Conservation (phyloP, 495 filamentous ascomycete species). For the Penicilliopsis zonata region DNA sequence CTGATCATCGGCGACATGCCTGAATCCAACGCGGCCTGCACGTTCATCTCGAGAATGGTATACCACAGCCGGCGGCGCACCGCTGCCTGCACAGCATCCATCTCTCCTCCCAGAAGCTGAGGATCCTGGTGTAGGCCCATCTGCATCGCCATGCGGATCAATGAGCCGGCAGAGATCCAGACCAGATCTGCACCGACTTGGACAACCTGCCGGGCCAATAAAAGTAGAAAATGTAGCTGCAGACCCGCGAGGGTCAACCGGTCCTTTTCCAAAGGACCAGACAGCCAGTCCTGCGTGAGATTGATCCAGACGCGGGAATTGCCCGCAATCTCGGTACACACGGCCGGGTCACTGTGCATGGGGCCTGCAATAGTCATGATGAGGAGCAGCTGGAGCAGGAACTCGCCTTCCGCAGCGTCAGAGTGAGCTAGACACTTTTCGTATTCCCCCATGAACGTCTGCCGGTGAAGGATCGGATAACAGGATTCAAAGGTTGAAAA, state of each 20-base stretch:
- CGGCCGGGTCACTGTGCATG: slow-evolving; percentile 13
- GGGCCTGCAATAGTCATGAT: slow-evolving; percentile 29
- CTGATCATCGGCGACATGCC: slow-evolving; percentile 40
- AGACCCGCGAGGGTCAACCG: slow-evolving; percentile 28
- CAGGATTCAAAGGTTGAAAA: slow-evolving; percentile 35
- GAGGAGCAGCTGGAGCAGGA: slow-evolving; percentile 31
- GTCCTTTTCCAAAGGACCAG: slow-evolving; percentile 36
- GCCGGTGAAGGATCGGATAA: slow-evolving; percentile 34
- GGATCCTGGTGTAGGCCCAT: slow-evolving; percentile 47
- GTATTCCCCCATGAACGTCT: slow-evolving; percentile 35
- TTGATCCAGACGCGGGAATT: slow-evolving; percentile 31
- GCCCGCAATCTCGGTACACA: slow-evolving; percentile 14
- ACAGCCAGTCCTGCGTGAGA: slow-evolving; percentile 37
- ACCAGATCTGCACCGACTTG: slow-evolving; percentile 35
- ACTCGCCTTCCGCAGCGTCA: slow-evolving; percentile 13
- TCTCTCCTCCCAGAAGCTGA: slow-evolving; percentile 23
- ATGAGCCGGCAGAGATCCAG: slow-evolving; percentile 39
- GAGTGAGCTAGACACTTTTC: slow-evolving; percentile 21
- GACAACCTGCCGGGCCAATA: slow-evolving; percentile 36
- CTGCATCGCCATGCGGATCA: slow-evolving; percentile 40
- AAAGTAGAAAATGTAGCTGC: slow-evolving; percentile 37
- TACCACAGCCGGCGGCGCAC: slow-evolving; percentile 43
- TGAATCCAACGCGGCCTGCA: slow-evolving; percentile 40
- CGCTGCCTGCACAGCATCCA: slow-evolving; percentile 29
- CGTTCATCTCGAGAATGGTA: slow-evolving; percentile 41